Conservation (phyloP, 805 yeast species). For the Monosporozyma aquatica region DNA sequence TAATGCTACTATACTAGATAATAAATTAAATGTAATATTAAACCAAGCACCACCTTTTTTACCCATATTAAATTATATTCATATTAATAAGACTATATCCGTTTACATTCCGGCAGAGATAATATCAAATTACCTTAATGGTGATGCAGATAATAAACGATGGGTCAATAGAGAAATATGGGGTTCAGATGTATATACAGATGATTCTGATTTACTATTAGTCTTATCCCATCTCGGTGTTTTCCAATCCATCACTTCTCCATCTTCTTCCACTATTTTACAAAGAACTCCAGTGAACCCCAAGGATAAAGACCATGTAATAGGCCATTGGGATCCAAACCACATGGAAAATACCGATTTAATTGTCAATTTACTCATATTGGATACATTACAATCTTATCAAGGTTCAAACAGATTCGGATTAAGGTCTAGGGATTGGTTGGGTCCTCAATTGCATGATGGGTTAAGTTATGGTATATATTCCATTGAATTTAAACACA, state of each 20-base stretch:
- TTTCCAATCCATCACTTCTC: conserved; percentile 33
- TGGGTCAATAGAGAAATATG: conserved; percentile 51
- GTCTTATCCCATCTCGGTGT: conserved; percentile 66
- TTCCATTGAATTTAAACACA: conserved; percentile 26
- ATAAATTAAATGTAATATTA: background rate
- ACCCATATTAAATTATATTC: conserved; percentile 16
- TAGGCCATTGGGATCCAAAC: conserved; percentile 19
- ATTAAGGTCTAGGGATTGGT: conserved; percentile 70
- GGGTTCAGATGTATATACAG: conserved; percentile 93
- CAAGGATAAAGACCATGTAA: conserved; percentile 25
- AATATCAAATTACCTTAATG: conserved; percentile 16
- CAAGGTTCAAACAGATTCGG: conserved; percentile 59
- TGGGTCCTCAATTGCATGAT: conserved; percentile 45
- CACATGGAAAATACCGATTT: conserved; percentile 20
- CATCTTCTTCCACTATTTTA: conserved; percentile 17
- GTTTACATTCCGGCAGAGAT: conserved; percentile 19
- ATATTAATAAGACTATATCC: conserved; percentile 18
- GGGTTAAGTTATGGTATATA: conserved; percentile 68
- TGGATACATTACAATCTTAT: conserved; percentile 64
- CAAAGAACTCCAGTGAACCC: conserved; percentile 36
- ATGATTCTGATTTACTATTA: conserved; percentile 78
- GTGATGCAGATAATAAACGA: conserved; percentile 23
- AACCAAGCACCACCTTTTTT: conserved; percentile 14
- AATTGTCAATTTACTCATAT: conserved; percentile 34
- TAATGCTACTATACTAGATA: background rate